These are phyloP conservation scores for Biscogniauxia mediterranea DNA, from an alignment of 2,329 filamentous ascomycete species.

Conservation along the genomic window DNA sequence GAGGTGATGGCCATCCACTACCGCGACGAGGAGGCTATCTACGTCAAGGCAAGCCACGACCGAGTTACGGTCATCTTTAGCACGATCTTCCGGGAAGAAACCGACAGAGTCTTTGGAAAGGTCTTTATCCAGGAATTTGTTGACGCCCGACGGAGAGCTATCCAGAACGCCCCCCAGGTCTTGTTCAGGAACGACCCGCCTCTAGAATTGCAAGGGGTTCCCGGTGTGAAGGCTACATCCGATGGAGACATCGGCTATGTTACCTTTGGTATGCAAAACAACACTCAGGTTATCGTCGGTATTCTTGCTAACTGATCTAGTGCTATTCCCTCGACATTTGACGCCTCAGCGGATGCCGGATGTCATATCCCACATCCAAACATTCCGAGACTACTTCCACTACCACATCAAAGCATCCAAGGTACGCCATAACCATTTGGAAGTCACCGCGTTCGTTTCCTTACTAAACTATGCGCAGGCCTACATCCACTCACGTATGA, in stretches of 20 bases:
- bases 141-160: slow-evolving; percentile 87
- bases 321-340: slow-evolving; percentile 93
- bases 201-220: slow-evolving; percentile 82
- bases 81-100: slow-evolving; percentile 96
- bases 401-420: slow-evolving; percentile 99
- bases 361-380: slow-evolving; percentile 98
- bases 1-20: slow-evolving; percentile 97
- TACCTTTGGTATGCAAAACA: slow-evolving; percentile 74
- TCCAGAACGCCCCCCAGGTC: slow-evolving; percentile 98
- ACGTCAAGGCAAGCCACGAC: slow-evolving; percentile 96
- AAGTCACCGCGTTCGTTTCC: background rate
- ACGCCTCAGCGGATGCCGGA: slow-evolving; percentile 87
- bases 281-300: background rate
- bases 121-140: slow-evolving; percentile 99
- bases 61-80: slow-evolving; percentile 99
- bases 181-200: slow-evolving; percentile 94
- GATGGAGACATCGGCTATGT: slow-evolving; percentile 94
- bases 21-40: slow-evolving; percentile 97
- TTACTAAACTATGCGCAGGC: slow-evolving; percentile 49
- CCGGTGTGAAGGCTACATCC: slow-evolving; percentile 72
- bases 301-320: slow-evolving; percentile 44
- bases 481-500: slow-evolving; percentile 98
- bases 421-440: slow-evolving; percentile 38
- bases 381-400: slow-evolving; percentile 99
- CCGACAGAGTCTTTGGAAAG: slow-evolving; percentile 94